Conservation (phyloP, 2,329 filamentous ascomycete species). For the Phialocephala sp. region DNA sequence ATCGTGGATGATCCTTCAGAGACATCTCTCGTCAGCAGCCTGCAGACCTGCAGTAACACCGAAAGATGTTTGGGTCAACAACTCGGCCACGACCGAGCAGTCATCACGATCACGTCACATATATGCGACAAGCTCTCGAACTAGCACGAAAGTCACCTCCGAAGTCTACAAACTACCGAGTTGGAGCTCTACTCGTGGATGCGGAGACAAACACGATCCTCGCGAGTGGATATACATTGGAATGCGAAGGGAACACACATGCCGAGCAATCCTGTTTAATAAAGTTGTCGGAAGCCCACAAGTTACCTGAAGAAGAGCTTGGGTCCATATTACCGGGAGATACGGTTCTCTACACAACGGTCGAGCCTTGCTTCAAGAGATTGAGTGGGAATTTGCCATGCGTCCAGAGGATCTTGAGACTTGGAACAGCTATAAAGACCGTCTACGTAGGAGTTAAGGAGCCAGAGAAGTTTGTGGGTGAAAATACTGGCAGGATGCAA, state of each 20-base stretch:
- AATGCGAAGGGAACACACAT: slow-evolving; percentile 91
- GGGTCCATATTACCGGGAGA: slow-evolving; percentile 56
- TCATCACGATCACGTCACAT: slow-evolving; percentile 40
- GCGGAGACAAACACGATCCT: slow-evolving; percentile 63
- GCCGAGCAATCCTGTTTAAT: slow-evolving; percentile 91
- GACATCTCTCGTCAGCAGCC: slow-evolving; percentile 10
- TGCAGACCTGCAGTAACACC: slow-evolving; percentile 1
- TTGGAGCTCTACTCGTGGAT: slow-evolving; percentile 86
- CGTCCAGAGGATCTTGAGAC: slow-evolving; percentile 75
- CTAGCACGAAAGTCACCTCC: slow-evolving; percentile 81
- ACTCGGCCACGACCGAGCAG: slow-evolving; percentile 11
- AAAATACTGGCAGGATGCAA: slow-evolving; percentile 75
- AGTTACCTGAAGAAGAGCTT: slow-evolving; percentile 60
- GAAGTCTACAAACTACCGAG: slow-evolving; percentile 89
- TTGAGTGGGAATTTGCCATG: slow-evolving; percentile 79
- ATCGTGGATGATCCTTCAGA: background rate
- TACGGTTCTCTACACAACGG: slow-evolving; percentile 82
- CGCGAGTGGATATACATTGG: slow-evolving; percentile 87
- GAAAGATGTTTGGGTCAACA: slow-evolving; percentile 19
- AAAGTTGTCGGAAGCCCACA: slow-evolving; percentile 65
- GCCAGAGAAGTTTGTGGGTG: slow-evolving; percentile 85
- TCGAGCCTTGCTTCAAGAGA: slow-evolving; percentile 82
- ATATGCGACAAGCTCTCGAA: slow-evolving; percentile 76
- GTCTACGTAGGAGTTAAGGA: slow-evolving; percentile 91
- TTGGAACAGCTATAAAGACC: slow-evolving; percentile 62